phyloP scores from a whole-genome alignment of 2,329 filamentous ascomycete species.

The Fusarium bactridioides region DNA sequence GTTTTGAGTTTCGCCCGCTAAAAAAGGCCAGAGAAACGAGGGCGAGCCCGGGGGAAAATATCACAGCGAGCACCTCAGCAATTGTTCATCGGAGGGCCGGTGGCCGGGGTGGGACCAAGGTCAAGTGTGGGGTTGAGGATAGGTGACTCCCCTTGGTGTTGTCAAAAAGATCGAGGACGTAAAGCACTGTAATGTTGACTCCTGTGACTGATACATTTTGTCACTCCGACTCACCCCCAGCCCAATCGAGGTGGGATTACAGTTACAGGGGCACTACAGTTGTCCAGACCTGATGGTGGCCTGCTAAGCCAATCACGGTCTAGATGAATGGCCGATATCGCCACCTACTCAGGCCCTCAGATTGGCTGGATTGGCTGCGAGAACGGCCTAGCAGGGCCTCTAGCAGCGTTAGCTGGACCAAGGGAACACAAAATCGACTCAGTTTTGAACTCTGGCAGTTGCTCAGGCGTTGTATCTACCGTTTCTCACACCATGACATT shows the following conservation, averaged over 20 bases:
- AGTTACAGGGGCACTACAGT: background rate
- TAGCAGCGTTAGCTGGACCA: background rate
- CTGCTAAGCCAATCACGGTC: background rate
- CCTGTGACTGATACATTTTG: background rate
- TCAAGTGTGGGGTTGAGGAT: background rate
- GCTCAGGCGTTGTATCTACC: background rate
- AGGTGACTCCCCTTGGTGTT: background rate
- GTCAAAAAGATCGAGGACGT: background rate
- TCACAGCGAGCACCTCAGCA: background rate
- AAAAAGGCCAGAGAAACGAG: background rate
- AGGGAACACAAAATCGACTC: background rate
- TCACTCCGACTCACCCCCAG: background rate
- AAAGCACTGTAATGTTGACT: accelerated
- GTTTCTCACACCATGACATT: background rate
- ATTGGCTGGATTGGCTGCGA: background rate
- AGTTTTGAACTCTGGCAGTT: background rate
- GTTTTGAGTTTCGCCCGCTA: background rate
- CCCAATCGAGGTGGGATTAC: background rate
- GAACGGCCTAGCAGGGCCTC: background rate
- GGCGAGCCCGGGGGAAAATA: background rate
- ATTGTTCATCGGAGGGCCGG: background rate
- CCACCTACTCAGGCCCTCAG: background rate
- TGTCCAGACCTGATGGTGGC: background rate
- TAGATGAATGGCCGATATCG: background rate
- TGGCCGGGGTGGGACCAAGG: background rate